phyloP scores from a whole-genome alignment of 1,284 basidiomycete species.

The Apiotrichum sp. region DNA sequence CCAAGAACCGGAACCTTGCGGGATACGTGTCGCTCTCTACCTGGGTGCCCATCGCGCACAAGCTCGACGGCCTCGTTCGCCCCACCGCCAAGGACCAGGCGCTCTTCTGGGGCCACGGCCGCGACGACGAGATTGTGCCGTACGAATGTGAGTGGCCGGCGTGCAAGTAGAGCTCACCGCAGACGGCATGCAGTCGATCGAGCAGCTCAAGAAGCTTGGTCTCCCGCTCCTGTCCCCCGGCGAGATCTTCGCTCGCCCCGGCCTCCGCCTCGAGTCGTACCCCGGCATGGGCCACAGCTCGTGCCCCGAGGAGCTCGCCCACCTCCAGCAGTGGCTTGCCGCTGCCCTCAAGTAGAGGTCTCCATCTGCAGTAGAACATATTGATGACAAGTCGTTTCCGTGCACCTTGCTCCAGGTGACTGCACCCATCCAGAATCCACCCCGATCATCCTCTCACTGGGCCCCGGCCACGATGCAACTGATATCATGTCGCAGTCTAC shows the following conservation, averaged over 20 bases:
- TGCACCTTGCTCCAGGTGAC: no score
- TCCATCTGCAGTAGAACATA: not conserved
- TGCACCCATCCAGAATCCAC: no score
- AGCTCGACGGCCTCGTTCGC: constrained; percentile 51
- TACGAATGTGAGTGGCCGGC: constrained; percentile 42
- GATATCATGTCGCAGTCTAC: not conserved
- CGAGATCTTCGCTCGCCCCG: constrained; percentile 38
- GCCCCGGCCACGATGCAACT: not conserved
- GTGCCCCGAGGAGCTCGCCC: constrained; percentile 57
- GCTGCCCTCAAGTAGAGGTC: constrained; percentile 29
- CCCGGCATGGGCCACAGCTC: constrained; percentile 58
- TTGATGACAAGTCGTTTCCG: no score
- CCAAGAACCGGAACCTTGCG: constrained; percentile 61
- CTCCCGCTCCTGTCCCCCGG: constrained; percentile 46
- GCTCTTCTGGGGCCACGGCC: constrained; percentile 83
- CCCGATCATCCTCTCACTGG: no score
- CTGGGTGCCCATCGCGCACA: constrained; percentile 64
- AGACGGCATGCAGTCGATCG: constrained; percentile 53
- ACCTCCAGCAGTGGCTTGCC: constrained; percentile 49
- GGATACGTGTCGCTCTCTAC: constrained; percentile 69
- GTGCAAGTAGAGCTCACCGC: not conserved
- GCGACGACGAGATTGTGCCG: constrained; percentile 65
- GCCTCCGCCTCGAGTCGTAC: constrained; percentile 48
- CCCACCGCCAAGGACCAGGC: constrained; percentile 53
- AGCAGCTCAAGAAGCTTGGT: constrained; percentile 54